These are phyloP conservation scores for Selaginella tamariscina DNA, from an alignment of 75 land plant species.

Conservation along the genomic window DNA sequence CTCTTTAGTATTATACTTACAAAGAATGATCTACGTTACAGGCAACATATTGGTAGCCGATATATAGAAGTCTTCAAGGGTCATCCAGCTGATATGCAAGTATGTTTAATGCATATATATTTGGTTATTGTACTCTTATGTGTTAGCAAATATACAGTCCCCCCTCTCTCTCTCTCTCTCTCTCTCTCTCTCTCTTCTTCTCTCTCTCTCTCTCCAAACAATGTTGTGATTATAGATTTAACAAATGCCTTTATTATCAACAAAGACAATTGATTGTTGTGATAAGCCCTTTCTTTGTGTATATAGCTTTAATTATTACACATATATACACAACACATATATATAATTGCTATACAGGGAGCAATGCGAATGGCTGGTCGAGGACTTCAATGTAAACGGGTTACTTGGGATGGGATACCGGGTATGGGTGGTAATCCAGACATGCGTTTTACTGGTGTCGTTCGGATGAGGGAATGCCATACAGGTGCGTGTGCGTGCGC, in stretches of 20 bases:
- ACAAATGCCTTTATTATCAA: too few species aligned
- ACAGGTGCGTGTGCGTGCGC: slow-evolving; percentile 24
- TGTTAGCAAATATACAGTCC: too few species aligned
- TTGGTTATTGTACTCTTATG: too few species aligned
- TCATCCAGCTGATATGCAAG: slow-evolving; percentile 40
- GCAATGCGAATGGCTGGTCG: slow-evolving; percentile 40
- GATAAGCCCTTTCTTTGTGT: too few species aligned
- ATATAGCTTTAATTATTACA: too few species aligned
- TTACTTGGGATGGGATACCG: slow-evolving; percentile 26
- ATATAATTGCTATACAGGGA: too few species aligned
- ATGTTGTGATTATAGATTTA: too few species aligned
- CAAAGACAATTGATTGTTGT: too few species aligned
- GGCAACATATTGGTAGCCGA: slow-evolving; percentile 68
- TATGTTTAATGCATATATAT: slow-evolving; percentile 2
- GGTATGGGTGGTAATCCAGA: slow-evolving; percentile 39
- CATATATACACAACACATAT: too few species aligned
- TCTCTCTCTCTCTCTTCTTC: too few species aligned
- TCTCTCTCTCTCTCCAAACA: too few species aligned
- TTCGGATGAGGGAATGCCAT: slow-evolving; percentile 39
- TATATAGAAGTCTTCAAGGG: slow-evolving; percentile 55
- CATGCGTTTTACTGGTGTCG: slow-evolving; percentile 35
- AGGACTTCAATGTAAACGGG: slow-evolving; percentile 13
- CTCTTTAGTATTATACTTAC: neutral
- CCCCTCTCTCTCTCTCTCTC: too few species aligned
- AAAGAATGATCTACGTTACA: slow-evolving; percentile 6